phyloP scores from a whole-genome alignment of 2,329 filamentous ascomycete species.

The Lasiodiplodia hormozganensis region DNA sequence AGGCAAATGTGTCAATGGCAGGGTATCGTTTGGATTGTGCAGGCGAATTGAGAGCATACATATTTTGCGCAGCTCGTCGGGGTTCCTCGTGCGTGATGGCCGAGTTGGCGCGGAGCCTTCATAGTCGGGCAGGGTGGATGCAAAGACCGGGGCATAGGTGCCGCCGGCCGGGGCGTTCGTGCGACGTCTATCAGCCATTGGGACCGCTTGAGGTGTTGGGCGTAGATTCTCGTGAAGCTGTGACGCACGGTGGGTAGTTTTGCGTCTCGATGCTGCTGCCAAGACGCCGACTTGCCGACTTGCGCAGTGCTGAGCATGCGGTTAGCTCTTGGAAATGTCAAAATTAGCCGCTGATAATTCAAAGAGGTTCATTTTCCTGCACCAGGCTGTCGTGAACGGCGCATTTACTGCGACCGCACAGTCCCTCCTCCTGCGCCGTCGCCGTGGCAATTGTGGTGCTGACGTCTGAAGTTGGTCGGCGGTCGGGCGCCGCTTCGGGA shows the following conservation, averaged over 20 bases:
- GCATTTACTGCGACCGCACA: neutral
- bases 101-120: slow-evolving; percentile 52
- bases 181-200: slow-evolving; percentile 84
- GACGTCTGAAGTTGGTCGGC: slow-evolving; percentile 8
- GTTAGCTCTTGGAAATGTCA: neutral
- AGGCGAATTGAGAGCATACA: slow-evolving; percentile 62
- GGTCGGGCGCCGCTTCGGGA: slow-evolving; percentile 3
- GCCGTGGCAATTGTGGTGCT: neutral
- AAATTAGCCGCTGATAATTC: neutral
- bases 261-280: slow-evolving; percentile 4
- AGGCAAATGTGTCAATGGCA: slow-evolving; percentile 32
- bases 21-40: slow-evolving; percentile 1
- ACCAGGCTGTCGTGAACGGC: neutral
- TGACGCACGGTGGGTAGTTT: slow-evolving; percentile 24
- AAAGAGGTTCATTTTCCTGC: neutral
- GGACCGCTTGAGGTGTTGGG: slow-evolving; percentile 29
- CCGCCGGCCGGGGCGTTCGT: slow-evolving; percentile 85
- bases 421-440: neutral
- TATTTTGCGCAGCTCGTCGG: slow-evolving; percentile 81
- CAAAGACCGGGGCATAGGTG: slow-evolving; percentile 77
- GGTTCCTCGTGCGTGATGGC: slow-evolving; percentile 65
- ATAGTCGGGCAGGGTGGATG: slow-evolving; percentile 56
- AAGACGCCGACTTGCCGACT: slow-evolving; percentile 15
- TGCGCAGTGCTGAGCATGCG: neutral
- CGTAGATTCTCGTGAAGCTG: slow-evolving; percentile 15